These are phyloP conservation scores for Akanthomyces muscarius DNA, from an alignment of 2,329 filamentous ascomycete genomes.

Conservation along the genomic window DNA sequence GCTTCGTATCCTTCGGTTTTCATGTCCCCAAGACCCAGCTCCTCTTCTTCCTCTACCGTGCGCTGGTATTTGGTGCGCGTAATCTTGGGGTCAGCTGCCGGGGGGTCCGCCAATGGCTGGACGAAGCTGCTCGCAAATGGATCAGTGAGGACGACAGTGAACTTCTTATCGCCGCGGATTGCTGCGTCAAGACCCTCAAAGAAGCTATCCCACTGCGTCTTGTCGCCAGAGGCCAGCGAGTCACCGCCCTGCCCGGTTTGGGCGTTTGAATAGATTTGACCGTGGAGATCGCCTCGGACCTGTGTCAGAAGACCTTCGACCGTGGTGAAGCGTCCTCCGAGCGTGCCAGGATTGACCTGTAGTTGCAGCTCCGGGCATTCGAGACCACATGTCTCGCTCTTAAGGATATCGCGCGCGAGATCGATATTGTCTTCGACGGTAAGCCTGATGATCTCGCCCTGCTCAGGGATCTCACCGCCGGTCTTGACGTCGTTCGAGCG, in stretches of 20 bases:
- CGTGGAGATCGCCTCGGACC: slow-evolving; percentile 82
- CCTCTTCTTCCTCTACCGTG: slow-evolving; percentile 89
- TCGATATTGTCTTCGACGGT: slow-evolving; percentile 66
- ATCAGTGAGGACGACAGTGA: slow-evolving; percentile 79
- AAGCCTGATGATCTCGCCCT: slow-evolving; percentile 79
- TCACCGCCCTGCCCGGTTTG: slow-evolving; percentile 62
- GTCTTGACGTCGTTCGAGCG: slow-evolving; percentile 97
- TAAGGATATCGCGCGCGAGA: slow-evolving; percentile 87
- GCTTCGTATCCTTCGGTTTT: slow-evolving; percentile 78
- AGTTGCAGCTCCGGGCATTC: slow-evolving; percentile 84
- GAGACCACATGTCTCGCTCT: slow-evolving; percentile 87
- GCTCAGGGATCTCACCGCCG: slow-evolving; percentile 82
- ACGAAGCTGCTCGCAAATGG: slow-evolving; percentile 91
- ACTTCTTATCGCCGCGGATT: slow-evolving; percentile 74
- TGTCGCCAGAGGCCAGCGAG: slow-evolving; percentile 64
- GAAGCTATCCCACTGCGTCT: slow-evolving; percentile 73
- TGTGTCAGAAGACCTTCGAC: slow-evolving; percentile 91
- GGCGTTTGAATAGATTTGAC: slow-evolving; percentile 72
- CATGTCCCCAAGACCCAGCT: slow-evolving; percentile 87
- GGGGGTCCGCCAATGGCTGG: slow-evolving; percentile 78
- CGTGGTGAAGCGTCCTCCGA: slow-evolving; percentile 94
- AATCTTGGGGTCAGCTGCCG: slow-evolving; percentile 70
- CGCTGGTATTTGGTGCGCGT: slow-evolving; percentile 77
- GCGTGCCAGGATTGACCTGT: slow-evolving; percentile 84
- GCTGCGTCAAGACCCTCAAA: slow-evolving; percentile 73